A percentile compares a stretch with the other conserved stretches of the same genome.
Evolutionary conservation across 257 asterid species (phyloP).

Genomic region (Solanum chmielewskii): DNA sequence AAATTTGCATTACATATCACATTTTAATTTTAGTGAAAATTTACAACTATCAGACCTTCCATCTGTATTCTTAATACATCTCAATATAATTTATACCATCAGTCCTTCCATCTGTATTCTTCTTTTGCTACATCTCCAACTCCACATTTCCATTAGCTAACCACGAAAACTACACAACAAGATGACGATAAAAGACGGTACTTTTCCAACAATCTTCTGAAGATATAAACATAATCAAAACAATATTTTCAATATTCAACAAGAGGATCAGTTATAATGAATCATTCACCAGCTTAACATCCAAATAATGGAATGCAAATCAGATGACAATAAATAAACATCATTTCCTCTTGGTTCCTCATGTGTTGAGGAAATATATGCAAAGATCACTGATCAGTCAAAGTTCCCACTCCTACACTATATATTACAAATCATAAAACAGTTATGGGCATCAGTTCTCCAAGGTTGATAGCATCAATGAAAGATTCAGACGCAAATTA

Average conservation of each 20-base stretch:
- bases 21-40: neutral
- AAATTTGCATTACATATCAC: neutral
- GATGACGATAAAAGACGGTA: neutral
- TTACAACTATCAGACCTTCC: neutral
- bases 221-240: neutral
- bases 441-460: constrained; percentile 31
- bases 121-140: too few species aligned
- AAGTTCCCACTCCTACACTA: too few species aligned
- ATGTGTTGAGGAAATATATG: too few species aligned
- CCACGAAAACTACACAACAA: neutral
- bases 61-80: neutral
- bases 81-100: neutral
- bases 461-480: constrained; percentile 35
- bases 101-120: too few species aligned
- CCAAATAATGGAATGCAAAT: neutral
- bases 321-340: neutral
- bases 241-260: too few species aligned
- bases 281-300: neutral
- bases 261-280: neutral
- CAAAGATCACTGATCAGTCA: too few species aligned
- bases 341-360: neutral
- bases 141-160: too few species aligned
- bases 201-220: neutral
- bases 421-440: too few species aligned
- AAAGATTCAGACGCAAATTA: constrained; percentile 33